Percentiles rank a stretch among this genome's conserved stretches.
Conservation (phyloP, 352 stramenopile genomes). For the Phytopythium chamaehyphon region DNA sequence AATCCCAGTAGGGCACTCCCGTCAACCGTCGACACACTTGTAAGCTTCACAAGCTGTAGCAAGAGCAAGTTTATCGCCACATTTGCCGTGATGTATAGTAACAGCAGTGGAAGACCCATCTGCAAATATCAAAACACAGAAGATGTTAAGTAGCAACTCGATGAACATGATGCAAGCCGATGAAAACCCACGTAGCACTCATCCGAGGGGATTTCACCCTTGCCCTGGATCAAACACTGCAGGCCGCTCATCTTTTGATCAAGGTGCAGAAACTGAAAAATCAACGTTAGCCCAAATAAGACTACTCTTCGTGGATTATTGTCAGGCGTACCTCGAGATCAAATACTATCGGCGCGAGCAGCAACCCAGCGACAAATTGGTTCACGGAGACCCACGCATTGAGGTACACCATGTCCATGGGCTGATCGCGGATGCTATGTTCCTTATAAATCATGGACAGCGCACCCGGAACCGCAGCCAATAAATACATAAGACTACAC, state of each 20-base stretch:
- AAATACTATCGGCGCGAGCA: conserved; percentile 79
- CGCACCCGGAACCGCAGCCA: conserved; percentile 68
- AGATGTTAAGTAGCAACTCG: background rate
- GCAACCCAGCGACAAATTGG: conserved; percentile 79
- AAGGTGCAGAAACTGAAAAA: conserved; percentile 44
- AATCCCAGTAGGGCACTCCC: conserved; percentile 69
- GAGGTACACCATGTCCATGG: conserved; percentile 85
- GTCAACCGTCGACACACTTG: conserved; percentile 76
- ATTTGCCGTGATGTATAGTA: conserved; percentile 74
- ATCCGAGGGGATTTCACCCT: conserved; percentile 61
- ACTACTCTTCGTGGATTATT: background rate
- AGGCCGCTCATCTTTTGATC: conserved; percentile 80
- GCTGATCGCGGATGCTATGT: conserved; percentile 68
- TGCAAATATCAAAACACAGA: conserved; percentile 16
- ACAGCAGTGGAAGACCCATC: conserved; percentile 64
- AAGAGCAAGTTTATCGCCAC: conserved; percentile 76
- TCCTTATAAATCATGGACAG: conserved; percentile 89
- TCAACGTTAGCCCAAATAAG: background rate
- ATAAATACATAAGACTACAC: conserved; percentile 63
- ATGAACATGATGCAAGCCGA: background rate
- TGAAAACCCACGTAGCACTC: conserved; percentile 57
- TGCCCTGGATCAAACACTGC: conserved; percentile 74
- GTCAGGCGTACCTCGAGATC: conserved; percentile 46
- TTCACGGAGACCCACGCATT: conserved; percentile 86
- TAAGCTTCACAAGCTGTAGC: conserved; percentile 70